Evolutionary conservation across 176 grass and related monocot genomes (phyloP), one percentile per base, ranked within the genome.

Genomic region (Carex scoparia): DNA sequence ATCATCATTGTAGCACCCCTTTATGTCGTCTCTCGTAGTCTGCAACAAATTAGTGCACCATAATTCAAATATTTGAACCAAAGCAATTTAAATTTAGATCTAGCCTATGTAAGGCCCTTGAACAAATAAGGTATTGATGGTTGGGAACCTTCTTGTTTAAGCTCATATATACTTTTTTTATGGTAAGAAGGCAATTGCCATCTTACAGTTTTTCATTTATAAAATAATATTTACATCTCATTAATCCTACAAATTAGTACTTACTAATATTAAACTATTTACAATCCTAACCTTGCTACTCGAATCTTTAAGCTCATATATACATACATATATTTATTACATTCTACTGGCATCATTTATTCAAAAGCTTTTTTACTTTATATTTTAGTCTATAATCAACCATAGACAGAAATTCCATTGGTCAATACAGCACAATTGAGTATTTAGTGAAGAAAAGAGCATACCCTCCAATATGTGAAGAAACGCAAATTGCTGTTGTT

Each of bases 1-100:
- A 0, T 14, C 8, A 3, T 59, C 48, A 69, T 90, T 85, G 58
- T 84, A 87, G 65, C 86, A 90, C 16, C 89, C 89, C 31, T 80
- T 40, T 51, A 16, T 55, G 3, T n/a, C 70, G 33, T 46, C 32
- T 71, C 83, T 15, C 33, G 83, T 81, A 74, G 53, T 66, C 60
- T 66, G 15, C 4, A 69, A 84, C 27, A 51, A 84, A 23, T 37
- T 38, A 23, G 13, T 67, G 40, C 9, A 84, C 14, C 4, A 58
- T 15, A 37, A 61, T 59, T 15, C 7, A 46, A 33, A 59, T 38
- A 40, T 60, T 59, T 16, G 33, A 35, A 35, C 33, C 33, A 35
- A 35, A 5, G 4, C 1, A 31, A 56, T 67, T 71, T 81, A 49
- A 84, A 63, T 40, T 2, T 10, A 54, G 12, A 87, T 56, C 44